Evolutionary conservation across 2,329 filamentous ascomycete genomes (phyloP), one percentile per base, ranked within the genome.

Genomic region (Penicillium rolfsii): DNA sequence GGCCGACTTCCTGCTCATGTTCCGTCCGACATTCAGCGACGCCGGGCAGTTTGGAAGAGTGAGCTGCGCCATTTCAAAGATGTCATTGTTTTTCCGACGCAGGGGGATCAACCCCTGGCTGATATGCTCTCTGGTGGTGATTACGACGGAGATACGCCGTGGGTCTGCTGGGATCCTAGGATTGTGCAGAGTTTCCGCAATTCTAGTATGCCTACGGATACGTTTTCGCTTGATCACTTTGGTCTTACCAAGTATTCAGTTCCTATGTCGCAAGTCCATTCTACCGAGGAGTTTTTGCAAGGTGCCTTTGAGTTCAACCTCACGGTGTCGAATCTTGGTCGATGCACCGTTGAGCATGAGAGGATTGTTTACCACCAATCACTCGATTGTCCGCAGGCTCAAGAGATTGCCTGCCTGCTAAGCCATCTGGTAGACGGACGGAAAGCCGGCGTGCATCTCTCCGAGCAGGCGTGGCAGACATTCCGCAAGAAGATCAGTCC

Each of bases 121-220:
- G 79, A 80, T n/a, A 84, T 85, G 69, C 74, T 89, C 0, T 87
- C 87, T 26, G 87, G 86, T 5, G 87, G 87, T 8, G 87, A 89
- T 67, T 89, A 88, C 60, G 87, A 89, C 64, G 87, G 87, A 0
- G 87, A 89, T 59, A 81, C 74, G 2, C 77, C 85, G 30, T 88
- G 85, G 83, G 70, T 87, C 0, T 87, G 84, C 67, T 89, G 85
- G 84, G 85, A 88, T 55, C 73, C 76, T 3, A 71, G 72, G 5
- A 77, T 89, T 0, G 83, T 85, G 0, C 60, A 71, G 0, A 76
- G 73, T 0, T 89, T 89, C 68, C 62, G 67, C 3, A 88, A 88
- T 67, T 81, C 83, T 0, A 77, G 80, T 3, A 74, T 83, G 24
- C 81, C 79, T 4, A 52, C 66, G 4, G 49, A 71, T 6, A 65